These are phyloP conservation scores for Xylaria palmicola DNA, from an alignment of 495 filamentous ascomycete genomes.

Conservation along the genomic window DNA sequence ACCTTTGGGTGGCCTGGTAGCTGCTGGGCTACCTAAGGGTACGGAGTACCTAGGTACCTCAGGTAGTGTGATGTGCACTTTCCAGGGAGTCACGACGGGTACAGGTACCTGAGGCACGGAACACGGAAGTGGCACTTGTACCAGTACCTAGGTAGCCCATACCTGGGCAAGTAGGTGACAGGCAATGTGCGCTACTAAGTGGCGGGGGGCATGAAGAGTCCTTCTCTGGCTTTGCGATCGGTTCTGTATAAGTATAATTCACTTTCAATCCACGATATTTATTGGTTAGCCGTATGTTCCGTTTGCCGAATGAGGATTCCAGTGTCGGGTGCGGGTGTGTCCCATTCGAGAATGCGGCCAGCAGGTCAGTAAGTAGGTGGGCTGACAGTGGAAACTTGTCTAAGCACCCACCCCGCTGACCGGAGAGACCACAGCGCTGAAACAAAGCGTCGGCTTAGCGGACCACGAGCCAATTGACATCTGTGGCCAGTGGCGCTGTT, in stretches of 20 bases:
- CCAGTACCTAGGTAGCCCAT: no score
- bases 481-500: background rate
- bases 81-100: background rate
- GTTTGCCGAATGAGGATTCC: conserved; percentile 7
- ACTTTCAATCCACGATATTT: background rate
- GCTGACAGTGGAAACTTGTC: background rate
- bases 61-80: background rate
- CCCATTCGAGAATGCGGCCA: no score
- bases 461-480: background rate
- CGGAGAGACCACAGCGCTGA: conserved; percentile 2
- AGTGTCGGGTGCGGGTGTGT: background rate
- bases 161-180: no score
- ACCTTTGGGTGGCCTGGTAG: no score
- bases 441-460: conserved; percentile 6
- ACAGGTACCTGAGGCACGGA: no score
- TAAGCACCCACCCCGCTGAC: background rate
- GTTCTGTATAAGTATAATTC: background rate
- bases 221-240: background rate
- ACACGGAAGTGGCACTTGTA: no score
- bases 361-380: background rate
- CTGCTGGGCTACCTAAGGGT: no score
- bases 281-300: background rate
- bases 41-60: background rate
- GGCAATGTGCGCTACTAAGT: background rate
- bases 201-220: background rate